Evolutionary conservation across 2,329 filamentous ascomycete genomes (phyloP), one percentile per base, ranked within the genome.

Genomic region (Diplocarpon mali): DNA sequence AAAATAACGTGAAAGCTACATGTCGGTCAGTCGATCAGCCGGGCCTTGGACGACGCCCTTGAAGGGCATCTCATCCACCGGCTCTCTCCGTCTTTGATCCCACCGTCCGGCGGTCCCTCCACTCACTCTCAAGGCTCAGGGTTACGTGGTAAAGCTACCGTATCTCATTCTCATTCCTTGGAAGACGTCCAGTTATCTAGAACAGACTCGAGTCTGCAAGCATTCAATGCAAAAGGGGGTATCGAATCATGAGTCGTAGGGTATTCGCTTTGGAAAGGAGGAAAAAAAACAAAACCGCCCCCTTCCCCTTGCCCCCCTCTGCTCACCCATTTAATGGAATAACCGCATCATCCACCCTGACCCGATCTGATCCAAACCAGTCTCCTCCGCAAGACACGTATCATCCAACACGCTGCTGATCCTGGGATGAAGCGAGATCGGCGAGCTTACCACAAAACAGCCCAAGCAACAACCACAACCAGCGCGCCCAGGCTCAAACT

Each of bases 401-500:
- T 3, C 4, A 32, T 5, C n/a, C 30, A 10, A 32, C 10, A 32
- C 30, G 4, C 30, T 3, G 3, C 3, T 9, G 30, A 12, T 14
- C n/a, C 30, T 32, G 5, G 3, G 30, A 12, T 32, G 9, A 5
- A 5, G 30, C 3, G n/a, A 32, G 10, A 9, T 5, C 4, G 10
- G 30, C n/a, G 30, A 34, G 16, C 37, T 35, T 44, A 56, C 49
- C 49, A 53, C 38, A 56, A 47, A 28, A 59, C 50, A 30, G 45
- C 51, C 50, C 52, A 57, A 38, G 54, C 54, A 54, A 60, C 37
- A 43, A 56, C 52, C 37, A 55, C 48, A 15, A 61, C 53, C 40
- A 61, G 44, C 5, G 57, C 59, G 7, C 49, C 53, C 28, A 57
- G 36, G 48, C 57, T 60, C 27, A 45, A 48, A 48, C 57, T 60